Conservation (phyloP, 1,284 basidiomycete species). For the Pseudozyma tsukubaensis region DNA sequence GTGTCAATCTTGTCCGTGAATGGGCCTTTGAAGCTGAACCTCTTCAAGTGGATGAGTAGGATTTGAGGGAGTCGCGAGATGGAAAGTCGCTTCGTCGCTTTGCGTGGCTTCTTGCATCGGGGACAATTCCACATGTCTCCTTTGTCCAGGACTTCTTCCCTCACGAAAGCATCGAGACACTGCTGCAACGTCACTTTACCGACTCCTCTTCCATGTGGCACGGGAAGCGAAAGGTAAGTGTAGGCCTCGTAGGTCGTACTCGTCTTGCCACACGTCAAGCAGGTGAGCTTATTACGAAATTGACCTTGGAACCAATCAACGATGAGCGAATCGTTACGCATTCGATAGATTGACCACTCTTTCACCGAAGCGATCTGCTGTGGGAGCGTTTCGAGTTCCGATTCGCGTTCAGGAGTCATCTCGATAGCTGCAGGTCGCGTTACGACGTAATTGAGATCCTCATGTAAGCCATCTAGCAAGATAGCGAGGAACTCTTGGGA, state of each 20-base stretch:
- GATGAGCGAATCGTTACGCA: conserved; percentile 62
- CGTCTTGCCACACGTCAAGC: conserved; percentile 73
- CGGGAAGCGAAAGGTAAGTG: conserved; percentile 65
- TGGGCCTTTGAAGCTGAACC: conserved; percentile 90
- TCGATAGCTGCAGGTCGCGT: conserved; percentile 56
- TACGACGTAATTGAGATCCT: conserved; percentile 57
- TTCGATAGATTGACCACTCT: conserved; percentile 61
- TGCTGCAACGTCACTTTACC: conserved; percentile 80
- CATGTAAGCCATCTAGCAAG: conserved; percentile 56
- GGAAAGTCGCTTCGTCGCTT: conserved; percentile 86
- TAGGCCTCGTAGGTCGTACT: conserved; percentile 91
- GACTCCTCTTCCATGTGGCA: conserved; percentile 72
- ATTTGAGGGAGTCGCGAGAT: conserved; percentile 89
- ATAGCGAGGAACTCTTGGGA: conserved; percentile 59
- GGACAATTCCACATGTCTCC: conserved; percentile 93
- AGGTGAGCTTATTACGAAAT: conserved; percentile 67
- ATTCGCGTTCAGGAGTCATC: conserved; percentile 62
- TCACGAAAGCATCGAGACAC: conserved; percentile 91
- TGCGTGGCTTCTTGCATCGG: conserved; percentile 84
- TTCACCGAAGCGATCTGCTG: conserved; percentile 73
- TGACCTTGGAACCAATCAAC: conserved; percentile 64
- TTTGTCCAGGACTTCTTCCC: conserved; percentile 89
- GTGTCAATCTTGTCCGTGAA: conserved; percentile 84
- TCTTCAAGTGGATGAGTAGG: conserved; percentile 93
- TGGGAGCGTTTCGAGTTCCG: conserved; percentile 76